Evolutionary conservation across 192 early-diverging fungal species (phyloP).

Genomic region (Globomyces pollinis-pini): DNA sequence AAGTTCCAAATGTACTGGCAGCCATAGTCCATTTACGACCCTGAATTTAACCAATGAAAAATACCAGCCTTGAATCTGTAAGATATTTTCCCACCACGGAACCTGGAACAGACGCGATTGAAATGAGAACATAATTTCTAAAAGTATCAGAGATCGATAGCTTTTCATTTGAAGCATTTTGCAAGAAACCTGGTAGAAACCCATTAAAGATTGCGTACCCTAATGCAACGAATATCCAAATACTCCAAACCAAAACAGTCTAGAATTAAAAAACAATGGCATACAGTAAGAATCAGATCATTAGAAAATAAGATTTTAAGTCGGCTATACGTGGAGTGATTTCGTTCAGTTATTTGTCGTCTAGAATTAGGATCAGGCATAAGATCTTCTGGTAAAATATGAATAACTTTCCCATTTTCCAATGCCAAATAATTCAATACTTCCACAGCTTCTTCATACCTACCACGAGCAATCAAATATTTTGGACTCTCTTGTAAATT

Average conservation of each 20-base stretch:
- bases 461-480: background rate
- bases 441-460: conserved; percentile 4
- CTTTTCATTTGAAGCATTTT: conserved; percentile 14
- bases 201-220: conserved; percentile 84
- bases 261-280: conserved; percentile 23
- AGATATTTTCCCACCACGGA: conserved; percentile 59
- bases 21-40: conserved; percentile 77
- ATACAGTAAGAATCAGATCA: too few relatives aligned
- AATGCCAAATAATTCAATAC: conserved; percentile 13
- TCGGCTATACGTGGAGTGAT: conserved; percentile 5
- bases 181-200: conserved; percentile 72
- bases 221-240: conserved; percentile 69
- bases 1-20: conserved; percentile 61
- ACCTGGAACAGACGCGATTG: conserved; percentile 68
- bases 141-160: conserved; percentile 29
- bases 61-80: conserved; percentile 61
- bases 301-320: too few relatives aligned
- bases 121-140: conserved; percentile 61
- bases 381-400: background rate
- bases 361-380: too few relatives aligned
- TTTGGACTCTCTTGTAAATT: background rate
- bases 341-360: background rate
- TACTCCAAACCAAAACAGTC: conserved; percentile 63
- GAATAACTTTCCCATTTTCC: conserved; percentile 1
- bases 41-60: too few relatives aligned